phyloP scores from a whole-genome alignment of 176 grass and related monocot genomes.

The Oryza glumipatula region DNA sequence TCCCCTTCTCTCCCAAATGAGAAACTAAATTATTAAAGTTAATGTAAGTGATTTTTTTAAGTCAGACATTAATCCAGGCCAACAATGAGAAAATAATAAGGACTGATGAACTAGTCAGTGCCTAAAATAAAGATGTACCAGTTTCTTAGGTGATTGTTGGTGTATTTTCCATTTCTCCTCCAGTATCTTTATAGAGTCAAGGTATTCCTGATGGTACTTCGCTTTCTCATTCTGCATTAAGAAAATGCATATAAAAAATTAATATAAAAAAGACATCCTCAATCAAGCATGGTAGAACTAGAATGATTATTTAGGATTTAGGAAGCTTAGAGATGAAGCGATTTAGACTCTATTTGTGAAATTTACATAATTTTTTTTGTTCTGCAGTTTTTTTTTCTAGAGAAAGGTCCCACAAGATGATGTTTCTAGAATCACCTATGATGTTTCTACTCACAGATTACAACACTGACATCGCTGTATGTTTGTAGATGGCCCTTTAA shows the following conservation, averaged over 20 bases:
- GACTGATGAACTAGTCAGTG: conserved; percentile 10
- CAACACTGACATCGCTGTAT: not conserved
- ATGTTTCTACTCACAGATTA: not conserved
- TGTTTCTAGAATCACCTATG: not conserved
- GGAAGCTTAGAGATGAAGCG: conserved; percentile 11
- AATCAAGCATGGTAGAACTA: conserved; percentile 28
- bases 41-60: not conserved
- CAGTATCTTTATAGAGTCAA: conserved; percentile 90
- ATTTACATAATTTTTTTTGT: conserved; percentile 18
- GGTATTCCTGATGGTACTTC: conserved; percentile 88
- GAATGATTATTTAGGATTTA: conserved; percentile 27
- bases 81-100: not conserved
- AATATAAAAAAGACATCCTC: conserved; percentile 23
- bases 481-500: not conserved
- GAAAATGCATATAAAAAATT: conserved; percentile 11
- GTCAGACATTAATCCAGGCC: not conserved
- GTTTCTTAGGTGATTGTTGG: conserved; percentile 73
- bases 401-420: not conserved
- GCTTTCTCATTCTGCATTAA: conserved; percentile 76
- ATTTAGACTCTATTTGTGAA: not conserved
- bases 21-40: not conserved
- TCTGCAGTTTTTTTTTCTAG: not conserved
- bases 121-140: conserved; percentile 45
- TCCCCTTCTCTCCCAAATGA: not conserved
- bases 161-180: conserved; percentile 95